Evolutionary conservation across 176 grass and related monocot species (phyloP), one percentile per base, ranked within the genome.

Genomic region (Pharus latifolius): DNA sequence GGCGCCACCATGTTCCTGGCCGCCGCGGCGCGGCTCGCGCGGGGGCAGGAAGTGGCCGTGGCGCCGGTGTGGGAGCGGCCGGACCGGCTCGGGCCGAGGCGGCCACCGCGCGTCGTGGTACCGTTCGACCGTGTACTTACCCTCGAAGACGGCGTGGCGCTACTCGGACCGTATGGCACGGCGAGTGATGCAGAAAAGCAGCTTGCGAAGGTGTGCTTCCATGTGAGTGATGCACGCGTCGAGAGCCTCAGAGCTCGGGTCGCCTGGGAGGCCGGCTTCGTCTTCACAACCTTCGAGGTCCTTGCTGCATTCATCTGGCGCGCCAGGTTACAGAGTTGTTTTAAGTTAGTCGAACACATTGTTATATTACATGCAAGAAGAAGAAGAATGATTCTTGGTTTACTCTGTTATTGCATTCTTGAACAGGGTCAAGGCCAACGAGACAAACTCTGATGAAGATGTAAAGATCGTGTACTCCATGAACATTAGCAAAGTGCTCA

Each of bases 391-490:
- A 4, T 12, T n/a, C 29, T 27, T 30, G 3, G 3, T 24, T 67
- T 23, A 37, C 52, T 24, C 14, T 17, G n/a, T 14, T 23, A 15
- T 6, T 5, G 35, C 1, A 43, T 7, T 10, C 0, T 7, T 6
- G 65, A 60, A 53, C 77, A 91, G 74, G 77, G 70, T 87, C 32
- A 87, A 82, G 63, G 80, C 83, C 4, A 82, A 31, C 6, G 22
- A 19, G 0, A 74, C 35, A 0, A 10, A 4, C 58, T 9, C 72
- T 6, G 54, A 86, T 18, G 73, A 91, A 73, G 30, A 54, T 5
- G 83, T 96, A 51, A 92, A 89, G 64, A 88, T 96, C 80, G 92
- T 96, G 1, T 96, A 96, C 77, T 89, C 88, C 4, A 92, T 92
- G 92, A 92, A 96, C 73, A 89, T 92, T 30, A 84, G 73, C 76